Evolutionary conservation across 2,329 filamentous ascomycete genomes (phyloP), one percentile per base, ranked within the genome.

Genomic region (Penicillium thymicola): DNA sequence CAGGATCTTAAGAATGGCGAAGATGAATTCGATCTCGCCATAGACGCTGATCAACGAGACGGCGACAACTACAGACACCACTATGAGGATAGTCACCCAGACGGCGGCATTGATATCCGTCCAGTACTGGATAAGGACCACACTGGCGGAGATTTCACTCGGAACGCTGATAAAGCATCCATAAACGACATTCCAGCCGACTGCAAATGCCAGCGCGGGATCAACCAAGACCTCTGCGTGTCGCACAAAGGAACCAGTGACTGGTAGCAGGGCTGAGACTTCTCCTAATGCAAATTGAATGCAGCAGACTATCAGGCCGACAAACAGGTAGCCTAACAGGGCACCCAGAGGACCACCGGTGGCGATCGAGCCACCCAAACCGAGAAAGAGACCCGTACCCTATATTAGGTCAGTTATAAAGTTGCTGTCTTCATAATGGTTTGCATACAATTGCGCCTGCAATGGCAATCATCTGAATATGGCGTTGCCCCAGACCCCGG

Each of bases 51-150:
- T 75, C 14, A 82, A 81, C 34, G 85, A 79, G 42, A 86, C 76
- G 62, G 85, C 81, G 49, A 88, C 75, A 48, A 81, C 80, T 54
- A 86, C 70, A 28, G 86, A 80, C 21, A 86, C 72, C 9, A 82
- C 68, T 55, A 87, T 80, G 63, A 86, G 81, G 58, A 85, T 70
- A 16, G 78, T 67, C n/a, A 80, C 77, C 63, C 81, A 81, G 8
- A 67, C 60, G 1, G 67, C 67, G 1, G 63, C 50, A 32, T 65
- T 68, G 38, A 69, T 66, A 61, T 77, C 76, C 3, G 71, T 68
- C 85, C 85, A 88, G 65, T 82, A 87, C 62, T 84, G 75, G 58
- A 88, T 84, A 23, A 88, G 73, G 2, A 87, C 82, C 42, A 82
- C 81, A 18, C 84, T 82, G 11, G 85, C 85, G 0, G 82, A 82